These are phyloP conservation scores for Cadophora malorum DNA, from an alignment of 2,329 filamentous ascomycete species.

Conservation along the genomic window DNA sequence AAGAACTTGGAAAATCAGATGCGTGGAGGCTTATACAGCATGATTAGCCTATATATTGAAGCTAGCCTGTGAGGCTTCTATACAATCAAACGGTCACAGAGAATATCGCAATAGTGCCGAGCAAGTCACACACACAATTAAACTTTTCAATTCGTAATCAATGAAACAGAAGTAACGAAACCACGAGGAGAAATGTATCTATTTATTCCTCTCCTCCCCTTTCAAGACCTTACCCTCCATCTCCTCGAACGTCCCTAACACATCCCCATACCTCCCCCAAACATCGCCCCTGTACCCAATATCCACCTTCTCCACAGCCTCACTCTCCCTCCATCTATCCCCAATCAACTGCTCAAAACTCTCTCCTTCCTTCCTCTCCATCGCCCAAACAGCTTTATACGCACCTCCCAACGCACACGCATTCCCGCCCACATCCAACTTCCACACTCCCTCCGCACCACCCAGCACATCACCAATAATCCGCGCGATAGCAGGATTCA, in stretches of 20 bases:
- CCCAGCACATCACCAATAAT: conserved; percentile 89
- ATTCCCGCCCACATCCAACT: conserved; percentile 92
- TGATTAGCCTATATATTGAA: no score
- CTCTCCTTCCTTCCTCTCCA: conserved; percentile 71
- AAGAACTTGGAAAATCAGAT: no score
- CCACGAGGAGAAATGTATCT: not conserved
- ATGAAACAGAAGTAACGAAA: not conserved
- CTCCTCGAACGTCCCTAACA: conserved; percentile 76
- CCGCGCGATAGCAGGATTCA: conserved; percentile 87
- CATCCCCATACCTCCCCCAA: conserved; percentile 79
- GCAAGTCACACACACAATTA: no score
- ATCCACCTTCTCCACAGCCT: conserved; percentile 81
- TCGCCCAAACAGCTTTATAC: conserved; percentile 95
- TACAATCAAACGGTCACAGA: no score
- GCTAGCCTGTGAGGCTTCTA: no score
- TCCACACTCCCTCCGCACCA: conserved; percentile 87
- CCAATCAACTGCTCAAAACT: conserved; percentile 90
- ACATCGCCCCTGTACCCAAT: conserved; percentile 77
- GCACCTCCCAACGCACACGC: conserved; percentile 93
- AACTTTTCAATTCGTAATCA: no score
- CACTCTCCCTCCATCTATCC: conserved; percentile 82
- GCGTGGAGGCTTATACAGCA: no score
- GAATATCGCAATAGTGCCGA: no score
- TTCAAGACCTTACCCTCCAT: conserved; percentile 74
- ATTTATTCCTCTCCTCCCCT: conserved; percentile 42